These are phyloP conservation scores for Elsinoe australis DNA, from an alignment of 2,329 filamentous ascomycete species.

Conservation along the genomic window DNA sequence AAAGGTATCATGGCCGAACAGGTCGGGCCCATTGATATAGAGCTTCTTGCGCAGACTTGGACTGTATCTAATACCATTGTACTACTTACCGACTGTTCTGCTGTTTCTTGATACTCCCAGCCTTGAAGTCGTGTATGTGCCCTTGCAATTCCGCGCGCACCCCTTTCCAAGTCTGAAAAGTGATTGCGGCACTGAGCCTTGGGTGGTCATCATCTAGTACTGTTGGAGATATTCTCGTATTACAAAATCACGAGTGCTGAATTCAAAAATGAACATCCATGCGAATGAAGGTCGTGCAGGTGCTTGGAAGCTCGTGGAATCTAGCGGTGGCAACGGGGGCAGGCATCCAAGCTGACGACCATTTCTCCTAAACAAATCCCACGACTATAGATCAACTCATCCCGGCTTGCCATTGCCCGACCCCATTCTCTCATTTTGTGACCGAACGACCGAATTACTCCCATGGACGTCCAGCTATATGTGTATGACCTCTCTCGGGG, in stretches of 20 bases:
- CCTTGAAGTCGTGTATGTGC: not conserved
- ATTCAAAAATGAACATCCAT: too few relatives aligned
- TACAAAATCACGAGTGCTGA: too few relatives aligned
- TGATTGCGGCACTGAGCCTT: too few relatives aligned
- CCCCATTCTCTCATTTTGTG: too few relatives aligned
- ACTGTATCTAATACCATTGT: slow-evolving; percentile 9
- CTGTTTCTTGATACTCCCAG: not conserved
- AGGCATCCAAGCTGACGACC: slow-evolving; percentile 15
- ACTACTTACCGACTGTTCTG: not conserved
- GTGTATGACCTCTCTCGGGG: slow-evolving; percentile 46
- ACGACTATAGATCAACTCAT: too few relatives aligned
- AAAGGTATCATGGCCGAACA: too few relatives aligned
- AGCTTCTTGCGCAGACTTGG: not conserved
- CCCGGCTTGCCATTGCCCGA: too few relatives aligned
- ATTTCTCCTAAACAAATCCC: slow-evolving; percentile 1
- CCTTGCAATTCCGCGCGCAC: too few relatives aligned
- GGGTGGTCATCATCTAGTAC: not conserved
- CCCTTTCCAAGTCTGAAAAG: too few relatives aligned
- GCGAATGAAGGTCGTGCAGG: too few relatives aligned
- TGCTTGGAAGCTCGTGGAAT: not conserved
- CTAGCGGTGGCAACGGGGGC: slow-evolving; percentile 5
- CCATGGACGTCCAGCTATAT: slow-evolving; percentile 46
- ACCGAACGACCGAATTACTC: too few relatives aligned
- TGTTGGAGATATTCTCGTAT: not conserved
- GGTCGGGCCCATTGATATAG: not conserved